Percentiles rank a stretch among this genome's conserved stretches.
These are phyloP conservation scores for Intubia oerlemansii DNA, from an alignment of 2,329 filamentous ascomycete species.

Conservation along the genomic window DNA sequence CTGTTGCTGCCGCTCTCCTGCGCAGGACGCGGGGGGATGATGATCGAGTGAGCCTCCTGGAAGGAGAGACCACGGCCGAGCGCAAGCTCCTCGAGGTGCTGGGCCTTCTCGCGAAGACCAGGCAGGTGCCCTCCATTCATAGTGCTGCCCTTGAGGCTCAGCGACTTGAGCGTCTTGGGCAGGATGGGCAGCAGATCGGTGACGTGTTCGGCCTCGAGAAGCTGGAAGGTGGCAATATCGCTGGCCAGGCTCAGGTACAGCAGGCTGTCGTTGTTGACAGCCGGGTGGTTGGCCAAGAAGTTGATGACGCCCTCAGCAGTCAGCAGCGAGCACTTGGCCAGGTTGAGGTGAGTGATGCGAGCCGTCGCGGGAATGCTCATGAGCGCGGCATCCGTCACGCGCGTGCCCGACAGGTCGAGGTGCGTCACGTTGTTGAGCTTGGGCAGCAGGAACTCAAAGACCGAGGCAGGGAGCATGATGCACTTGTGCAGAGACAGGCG, in stretches of 20 bases:
- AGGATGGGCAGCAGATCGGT: conserved; percentile 42
- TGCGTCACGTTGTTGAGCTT: conserved; percentile 50
- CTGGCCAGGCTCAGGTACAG: conserved; percentile 47
- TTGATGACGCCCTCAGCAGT: conserved; percentile 44
- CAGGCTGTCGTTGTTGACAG: conserved; percentile 34
- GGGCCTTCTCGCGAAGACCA: conserved; percentile 40
- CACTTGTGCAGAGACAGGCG: conserved; percentile 63
- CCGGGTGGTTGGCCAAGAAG: conserved; percentile 51
- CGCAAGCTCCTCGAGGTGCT: conserved; percentile 57
- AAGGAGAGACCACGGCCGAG: conserved; percentile 47
- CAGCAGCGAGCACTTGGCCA: conserved; percentile 54
- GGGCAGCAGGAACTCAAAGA: conserved; percentile 52
- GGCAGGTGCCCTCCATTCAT: conserved; percentile 44
- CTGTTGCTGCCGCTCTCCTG: conserved; percentile 12
- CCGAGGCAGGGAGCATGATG: conserved; percentile 41
- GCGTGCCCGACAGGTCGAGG: conserved; percentile 59
- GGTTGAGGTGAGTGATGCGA: conserved; percentile 53
- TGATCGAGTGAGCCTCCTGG: conserved; percentile 42
- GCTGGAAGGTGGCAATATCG: conserved; percentile 49
- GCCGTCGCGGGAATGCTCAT: conserved; percentile 50
- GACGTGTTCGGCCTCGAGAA: conserved; percentile 45
- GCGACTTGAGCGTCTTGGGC: conserved; percentile 44
- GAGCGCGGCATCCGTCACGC: conserved; percentile 51
- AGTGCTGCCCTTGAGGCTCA: conserved; percentile 56
- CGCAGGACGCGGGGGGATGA: conserved; percentile 23